phyloP scores from a whole-genome alignment of 441 rosid species.

The Capsella rubella region DNA sequence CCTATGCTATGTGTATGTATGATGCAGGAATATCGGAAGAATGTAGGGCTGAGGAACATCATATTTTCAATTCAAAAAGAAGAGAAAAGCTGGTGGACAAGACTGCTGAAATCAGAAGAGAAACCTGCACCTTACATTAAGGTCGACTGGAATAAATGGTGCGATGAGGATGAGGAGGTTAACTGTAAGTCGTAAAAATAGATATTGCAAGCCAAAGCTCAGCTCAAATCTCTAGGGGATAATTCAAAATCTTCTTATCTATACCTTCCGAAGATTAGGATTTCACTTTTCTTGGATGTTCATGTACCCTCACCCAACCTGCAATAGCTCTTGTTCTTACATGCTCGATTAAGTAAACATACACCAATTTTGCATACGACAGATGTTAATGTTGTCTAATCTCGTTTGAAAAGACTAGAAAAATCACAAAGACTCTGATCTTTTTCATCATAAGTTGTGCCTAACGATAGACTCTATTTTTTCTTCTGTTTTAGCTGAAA shows the following conservation, averaged over 20 bases:
- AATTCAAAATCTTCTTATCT: not conserved
- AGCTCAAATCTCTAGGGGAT: not conserved
- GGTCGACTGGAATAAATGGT: conserved; percentile 99
- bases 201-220: conserved; percentile 8
- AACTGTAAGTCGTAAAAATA: conserved; percentile 56
- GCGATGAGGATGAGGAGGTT: conserved; percentile 88
- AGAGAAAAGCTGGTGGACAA: conserved; percentile 94
- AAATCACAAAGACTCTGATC: not conserved
- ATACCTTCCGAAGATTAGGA: not conserved
- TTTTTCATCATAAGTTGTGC: not conserved
- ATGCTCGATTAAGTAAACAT: not conserved
- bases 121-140: conserved; percentile 97
- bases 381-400: conserved; percentile 1
- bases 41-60: conserved; percentile 86
- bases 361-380: not conserved
- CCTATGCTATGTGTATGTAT: conserved; percentile 20
- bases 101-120: conserved; percentile 76
- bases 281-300: not conserved
- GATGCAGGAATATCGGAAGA: conserved; percentile 76
- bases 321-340: not conserved
- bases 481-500: conserved; percentile 65
- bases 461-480: not conserved
- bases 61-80: conserved; percentile 77
- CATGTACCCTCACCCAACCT: not conserved
- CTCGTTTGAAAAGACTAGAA: not conserved